Evolutionary conservation across 1,284 basidiomycete species (phyloP).

Genomic region (Anthracocystis setariae): DNA sequence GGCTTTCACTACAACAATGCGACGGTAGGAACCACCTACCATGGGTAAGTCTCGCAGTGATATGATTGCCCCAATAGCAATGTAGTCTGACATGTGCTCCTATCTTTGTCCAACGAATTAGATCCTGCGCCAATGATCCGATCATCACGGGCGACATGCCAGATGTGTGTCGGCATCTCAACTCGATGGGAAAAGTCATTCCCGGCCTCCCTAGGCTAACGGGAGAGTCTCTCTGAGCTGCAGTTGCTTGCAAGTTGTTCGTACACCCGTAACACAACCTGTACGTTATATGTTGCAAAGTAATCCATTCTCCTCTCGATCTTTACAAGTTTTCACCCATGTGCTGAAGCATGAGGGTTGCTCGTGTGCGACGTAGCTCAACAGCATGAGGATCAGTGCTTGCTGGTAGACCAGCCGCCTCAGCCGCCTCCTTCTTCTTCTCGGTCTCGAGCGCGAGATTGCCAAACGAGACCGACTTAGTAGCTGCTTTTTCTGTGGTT

Average conservation of each 20-base stretch:
- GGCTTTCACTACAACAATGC: neutral
- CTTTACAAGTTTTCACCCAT: slow-evolving; percentile 35
- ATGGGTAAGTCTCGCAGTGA: neutral
- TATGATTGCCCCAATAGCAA: too few relatives aligned
- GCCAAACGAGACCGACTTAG: slow-evolving; percentile 44
- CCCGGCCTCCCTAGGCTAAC: neutral
- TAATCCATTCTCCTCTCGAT: neutral
- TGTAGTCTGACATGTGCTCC: neutral
- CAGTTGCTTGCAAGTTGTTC: neutral
- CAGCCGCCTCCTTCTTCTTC: slow-evolving; percentile 26
- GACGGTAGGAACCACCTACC: neutral
- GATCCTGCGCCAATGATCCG: slow-evolving; percentile 18
- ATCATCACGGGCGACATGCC: slow-evolving; percentile 5
- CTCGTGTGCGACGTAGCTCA: slow-evolving; percentile 30
- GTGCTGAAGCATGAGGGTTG: slow-evolving; percentile 25
- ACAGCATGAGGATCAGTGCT: slow-evolving; percentile 30
- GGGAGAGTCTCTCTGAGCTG: neutral
- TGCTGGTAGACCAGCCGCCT: slow-evolving; percentile 20
- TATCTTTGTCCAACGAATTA: neutral
- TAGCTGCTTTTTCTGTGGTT: neutral
- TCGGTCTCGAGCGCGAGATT: slow-evolving; percentile 37
- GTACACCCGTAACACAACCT: neutral
- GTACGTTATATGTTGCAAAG: neutral
- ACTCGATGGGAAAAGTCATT: too few relatives aligned
- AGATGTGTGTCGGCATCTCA: slow-evolving; percentile 12